Evolutionary conservation across 75 land plant species (phyloP), one percentile per base, ranked within the genome.

Genomic region (Gnetum montanum): DNA sequence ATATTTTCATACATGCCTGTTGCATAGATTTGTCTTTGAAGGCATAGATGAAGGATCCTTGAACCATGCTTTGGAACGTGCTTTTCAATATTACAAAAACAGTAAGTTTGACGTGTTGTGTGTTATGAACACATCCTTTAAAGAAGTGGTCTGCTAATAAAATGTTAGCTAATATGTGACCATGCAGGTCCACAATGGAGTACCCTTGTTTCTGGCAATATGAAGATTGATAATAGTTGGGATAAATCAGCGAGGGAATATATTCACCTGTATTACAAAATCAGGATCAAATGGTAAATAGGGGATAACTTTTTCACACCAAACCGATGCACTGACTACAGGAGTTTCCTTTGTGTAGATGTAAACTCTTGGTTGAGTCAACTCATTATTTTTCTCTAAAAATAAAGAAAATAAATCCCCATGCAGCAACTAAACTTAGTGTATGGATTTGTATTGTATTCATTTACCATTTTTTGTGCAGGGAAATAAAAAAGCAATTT

Each of bases 21-120:
- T n/a, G n/a, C n/a, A n/a, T n/a, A 83, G 86, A 25, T 83, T 73
- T 75, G 75, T 83, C 8, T 83, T 83, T 57, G 83, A 83, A 67
- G 86, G 86, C 13, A 74, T 83, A 38, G 78, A 78, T 58, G 86
- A 83, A 71, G 64, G 61, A 44, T 83, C 86, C 4, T 50, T 83
- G 23, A 55, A 68, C 24, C 48, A 67, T 53, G 75, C 79, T 44
- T 35, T 83, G 58, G 75, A 75, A 22, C 82, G 79, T 49, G 83
- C 86, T 23, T 67, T 83, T 49, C 18, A 3, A 6, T 54, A 54
- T 46, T 83, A 67, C 56, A 49, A 58, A 7, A 65, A 78, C 54
- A 71, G 86, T 83, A 62, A 70, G 82, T 40, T 40, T 58, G 47
- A 43, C 26, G 13, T 16, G n/a, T 40, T 40, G 13, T 16, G 4